Evolutionary conservation across 257 asterid species (phyloP), one percentile per base, ranked within the genome.

Genomic region (Misopates orontium): DNA sequence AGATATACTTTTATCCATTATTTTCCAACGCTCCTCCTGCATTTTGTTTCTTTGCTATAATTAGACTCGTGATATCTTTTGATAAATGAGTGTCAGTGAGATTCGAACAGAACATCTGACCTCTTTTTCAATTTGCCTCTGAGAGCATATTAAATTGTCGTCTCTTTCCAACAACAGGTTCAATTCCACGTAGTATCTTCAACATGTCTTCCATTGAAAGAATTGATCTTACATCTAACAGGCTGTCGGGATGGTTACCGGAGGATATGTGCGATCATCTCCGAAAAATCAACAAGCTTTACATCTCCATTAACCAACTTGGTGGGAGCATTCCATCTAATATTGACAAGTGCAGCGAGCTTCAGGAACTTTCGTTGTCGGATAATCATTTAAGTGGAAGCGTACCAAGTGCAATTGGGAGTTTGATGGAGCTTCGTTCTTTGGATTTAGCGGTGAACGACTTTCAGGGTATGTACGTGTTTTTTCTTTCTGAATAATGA

Each of bases 341-440:
- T 60, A 8, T 84, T 16, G 20, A 48, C 71, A 77, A 50, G 40
- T 81, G 87, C 59, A 56, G 36, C 13, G 48, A 66, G 16, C 77
- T 84, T 15, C 62, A 72, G 47, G 13, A 12, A 21, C 15, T 84
- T 17, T 21, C 70, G 10, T 56, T 81, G 42, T 22, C 80, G 2
- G 12, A 0, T 25, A 84, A 84, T 61, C 59, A 73, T 8, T 71
- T 84, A 68, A 66, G 10, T 44, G 81, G 84, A 10, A 49, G n/a
- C 25, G 63, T 84, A 55, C 73, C 77, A 10, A 52, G 20, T 13
- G 53, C 59, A 56, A 23, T 76, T 36, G 81, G 71, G 28, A 45
- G 56, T 31, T 56, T 77, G 32, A 22, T 4, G 10, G 58, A 15
- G 73, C 82, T 72, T 4, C 25, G 4, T 47, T 1, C 6, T 1